Conservation (phyloP, 2,329 filamentous ascomycete genomes). For the Cladophialophora psammophila region DNA sequence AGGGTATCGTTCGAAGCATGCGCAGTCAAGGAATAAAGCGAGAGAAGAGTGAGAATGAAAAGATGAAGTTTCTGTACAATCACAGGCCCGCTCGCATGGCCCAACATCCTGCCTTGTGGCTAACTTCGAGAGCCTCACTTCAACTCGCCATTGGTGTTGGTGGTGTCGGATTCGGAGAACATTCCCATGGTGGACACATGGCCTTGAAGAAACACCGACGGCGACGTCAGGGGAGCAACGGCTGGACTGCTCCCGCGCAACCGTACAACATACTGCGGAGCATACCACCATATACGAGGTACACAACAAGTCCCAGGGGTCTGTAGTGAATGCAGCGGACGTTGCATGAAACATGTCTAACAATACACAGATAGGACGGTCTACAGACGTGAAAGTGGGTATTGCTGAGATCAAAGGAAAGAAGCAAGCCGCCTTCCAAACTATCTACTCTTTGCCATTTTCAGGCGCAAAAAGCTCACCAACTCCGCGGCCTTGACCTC, state of each 20-base stretch:
- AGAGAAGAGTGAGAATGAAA: conserved; percentile 24
- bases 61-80: background rate
- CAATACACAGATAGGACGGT: background rate
- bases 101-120: conserved; percentile 28
- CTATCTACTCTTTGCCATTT: conserved; percentile 34
- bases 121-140: conserved; percentile 20
- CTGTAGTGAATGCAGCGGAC: background rate
- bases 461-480: conserved; percentile 69
- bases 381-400: background rate
- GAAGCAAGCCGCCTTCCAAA: background rate
- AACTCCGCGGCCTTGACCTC: conserved; percentile 79
- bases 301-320: no score
- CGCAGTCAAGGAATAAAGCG: conserved; percentile 8
- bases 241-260: background rate
- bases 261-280: background rate
- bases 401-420: conserved; percentile 4
- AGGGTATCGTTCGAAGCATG: conserved; percentile 74
- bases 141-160: conserved; percentile 14
- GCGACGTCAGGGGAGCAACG: background rate
- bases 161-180: background rate
- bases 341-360: background rate
- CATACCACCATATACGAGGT: background rate
- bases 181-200: conserved; percentile 19
- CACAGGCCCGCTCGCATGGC: conserved; percentile 19
- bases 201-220: conserved; percentile 4